Evolutionary conservation across 2,329 filamentous ascomycete genomes (phyloP), one percentile per base, ranked within the genome.

Genomic region (Paradendryphiella salina): DNA sequence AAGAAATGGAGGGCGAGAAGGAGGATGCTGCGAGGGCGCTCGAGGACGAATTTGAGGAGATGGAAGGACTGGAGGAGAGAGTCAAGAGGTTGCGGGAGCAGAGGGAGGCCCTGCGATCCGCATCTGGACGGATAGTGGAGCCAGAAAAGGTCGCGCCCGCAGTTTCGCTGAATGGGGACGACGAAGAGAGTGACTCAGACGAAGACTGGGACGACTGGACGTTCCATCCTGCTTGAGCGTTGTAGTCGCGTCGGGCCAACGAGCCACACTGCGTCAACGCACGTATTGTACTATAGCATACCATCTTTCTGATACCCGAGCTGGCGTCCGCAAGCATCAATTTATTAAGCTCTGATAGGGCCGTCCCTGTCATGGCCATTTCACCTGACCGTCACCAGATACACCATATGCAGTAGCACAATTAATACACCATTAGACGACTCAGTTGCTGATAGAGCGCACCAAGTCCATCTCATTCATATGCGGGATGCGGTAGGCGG

Each of bases 1-100:
- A 69, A 39, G 78, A 80, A 57, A 59, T 77, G 37, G 77, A 78
- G 56, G 77, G 67, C 1, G 78, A 80, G 57, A 76, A 73, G 54
- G 77, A 79, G 52, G 77, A 79, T 48, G 78, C 77, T 2, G 73
- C 68, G 34, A 66, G 71, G 29, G 66, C 73, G 5, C 61, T 80
- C 10, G 70, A 76, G 56, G 77, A 79, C 39, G 78, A 80, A 51
- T 78, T 80, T 43, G 78, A 79, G 33, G 75, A 78, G 52, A 79
- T 80, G 78, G 76, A 78, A 18, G 72, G 70, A 4, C 61, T 79
- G 40, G 77, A 80, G 55, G 73, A 75, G 56, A 63, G 78, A 36
- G 73, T 77, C 28, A 75, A 67, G 60, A 73, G 63, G 59, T 57
- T 80, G 34, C 73, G 76, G 10, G 75, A 78, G 56, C 74, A 75